phyloP scores from a whole-genome alignment of 192 early-diverging fungal species.

The Coemansia sp. region DNA sequence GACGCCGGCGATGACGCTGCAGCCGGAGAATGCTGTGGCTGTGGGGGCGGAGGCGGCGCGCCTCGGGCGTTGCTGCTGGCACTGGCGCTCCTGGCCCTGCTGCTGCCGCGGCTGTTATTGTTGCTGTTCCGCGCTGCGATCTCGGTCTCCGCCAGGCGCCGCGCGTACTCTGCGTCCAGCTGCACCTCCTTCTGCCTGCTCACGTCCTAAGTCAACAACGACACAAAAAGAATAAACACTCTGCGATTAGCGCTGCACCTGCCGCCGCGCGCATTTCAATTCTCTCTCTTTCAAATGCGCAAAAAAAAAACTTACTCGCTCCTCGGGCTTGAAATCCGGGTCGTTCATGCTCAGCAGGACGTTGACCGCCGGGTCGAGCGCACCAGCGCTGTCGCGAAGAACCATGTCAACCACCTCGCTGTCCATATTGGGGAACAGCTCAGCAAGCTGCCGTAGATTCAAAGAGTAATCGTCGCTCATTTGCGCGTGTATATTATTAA shows the following conservation, averaged over 20 bases:
- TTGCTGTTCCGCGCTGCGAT: slow-evolving; percentile 11
- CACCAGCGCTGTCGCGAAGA: slow-evolving; percentile 17
- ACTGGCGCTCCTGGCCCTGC: slow-evolving; percentile 3
- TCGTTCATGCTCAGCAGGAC: slow-evolving; percentile 37
- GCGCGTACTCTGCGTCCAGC: slow-evolving; percentile 26
- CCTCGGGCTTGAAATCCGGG: slow-evolving; percentile 36
- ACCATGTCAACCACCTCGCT: slow-evolving; percentile 30
- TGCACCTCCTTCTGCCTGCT: slow-evolving; percentile 10
- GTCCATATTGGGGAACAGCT: slow-evolving; percentile 47
- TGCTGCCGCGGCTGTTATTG: slow-evolving; percentile 3
- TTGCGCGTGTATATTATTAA: not conserved
- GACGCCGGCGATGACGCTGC: not conserved
- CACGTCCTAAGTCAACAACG: not conserved
- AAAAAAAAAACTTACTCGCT: slow-evolving; percentile 4
- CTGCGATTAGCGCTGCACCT: too few species aligned
- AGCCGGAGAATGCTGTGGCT: not conserved
- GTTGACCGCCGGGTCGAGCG: slow-evolving; percentile 17
- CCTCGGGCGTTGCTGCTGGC: not conserved
- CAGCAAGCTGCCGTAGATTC: slow-evolving; percentile 15
- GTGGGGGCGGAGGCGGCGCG: not conserved
- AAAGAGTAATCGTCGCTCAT: slow-evolving; percentile 30
- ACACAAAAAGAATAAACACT: not conserved
- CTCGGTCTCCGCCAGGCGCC: slow-evolving; percentile 28
- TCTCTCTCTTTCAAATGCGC: not conserved
- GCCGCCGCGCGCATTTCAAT: not conserved